Conservation (phyloP, 108 stramenopile genomes). For the Discostella stelligeroides region DNA sequence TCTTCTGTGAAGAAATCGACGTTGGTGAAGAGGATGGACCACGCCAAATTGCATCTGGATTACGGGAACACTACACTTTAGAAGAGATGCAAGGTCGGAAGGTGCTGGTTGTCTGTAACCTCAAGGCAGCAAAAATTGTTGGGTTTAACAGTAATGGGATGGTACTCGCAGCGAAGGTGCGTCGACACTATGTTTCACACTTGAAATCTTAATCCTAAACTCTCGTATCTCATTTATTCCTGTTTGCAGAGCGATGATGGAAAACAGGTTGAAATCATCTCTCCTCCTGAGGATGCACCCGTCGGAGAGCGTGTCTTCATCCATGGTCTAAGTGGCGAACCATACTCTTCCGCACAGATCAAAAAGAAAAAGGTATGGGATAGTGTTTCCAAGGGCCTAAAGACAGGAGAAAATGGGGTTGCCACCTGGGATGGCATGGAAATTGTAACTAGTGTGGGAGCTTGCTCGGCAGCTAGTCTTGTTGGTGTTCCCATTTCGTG, state of each 20-base stretch:
- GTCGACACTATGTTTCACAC: conserved; percentile 8
- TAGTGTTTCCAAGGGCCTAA: conserved; percentile 66
- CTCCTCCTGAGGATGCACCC: conserved; percentile 75
- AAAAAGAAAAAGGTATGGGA: conserved; percentile 92
- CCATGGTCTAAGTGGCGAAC: conserved; percentile 81
- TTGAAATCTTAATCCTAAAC: neutral
- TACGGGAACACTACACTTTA: conserved; percentile 81
- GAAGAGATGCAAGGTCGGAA: conserved; percentile 87
- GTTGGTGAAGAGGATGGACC: conserved; percentile 81
- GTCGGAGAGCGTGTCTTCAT: conserved; percentile 87
- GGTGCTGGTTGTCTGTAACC: conserved; percentile 93
- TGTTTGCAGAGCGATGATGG: conserved; percentile 60
- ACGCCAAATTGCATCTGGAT: conserved; percentile 89
- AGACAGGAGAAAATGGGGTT: conserved; percentile 76
- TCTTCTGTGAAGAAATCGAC: conserved; percentile 94
- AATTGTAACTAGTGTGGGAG: conserved; percentile 73
- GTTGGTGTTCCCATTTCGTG: conserved; percentile 82
- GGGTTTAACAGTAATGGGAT: conserved; percentile 87
- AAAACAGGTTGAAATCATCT: conserved; percentile 75
- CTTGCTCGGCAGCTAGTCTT: conserved; percentile 67
- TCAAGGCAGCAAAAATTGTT: conserved; percentile 90
- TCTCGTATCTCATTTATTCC: neutral
- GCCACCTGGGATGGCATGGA: conserved; percentile 83
- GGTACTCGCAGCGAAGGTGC: conserved; percentile 87
- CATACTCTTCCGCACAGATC: conserved; percentile 75